A percentile compares a stretch with the other conserved stretches of the same genome.
Conservation (phyloP, 208 protist species). For the Porcisia hertigi region DNA sequence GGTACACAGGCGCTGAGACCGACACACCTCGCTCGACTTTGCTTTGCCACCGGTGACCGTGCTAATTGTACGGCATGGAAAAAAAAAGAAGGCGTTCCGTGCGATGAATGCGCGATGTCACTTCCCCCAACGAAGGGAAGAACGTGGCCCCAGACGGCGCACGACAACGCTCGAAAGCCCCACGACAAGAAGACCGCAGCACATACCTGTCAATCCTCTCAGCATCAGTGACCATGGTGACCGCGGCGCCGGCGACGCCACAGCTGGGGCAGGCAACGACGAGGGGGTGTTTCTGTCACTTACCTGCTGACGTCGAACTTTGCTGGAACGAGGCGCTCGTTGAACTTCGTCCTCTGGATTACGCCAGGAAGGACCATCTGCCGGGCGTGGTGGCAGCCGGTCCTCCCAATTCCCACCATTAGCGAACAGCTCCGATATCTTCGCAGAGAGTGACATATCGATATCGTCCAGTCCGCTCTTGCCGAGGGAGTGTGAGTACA, state of each 20-base stretch:
- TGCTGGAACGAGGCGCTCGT: slow-evolving; percentile 39
- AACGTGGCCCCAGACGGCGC: slow-evolving; percentile 9
- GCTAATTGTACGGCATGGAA: background rate
- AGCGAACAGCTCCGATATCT: slow-evolving; percentile 73
- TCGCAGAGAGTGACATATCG: slow-evolving; percentile 51
- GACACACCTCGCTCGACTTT: background rate
- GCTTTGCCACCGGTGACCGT: background rate
- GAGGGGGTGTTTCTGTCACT: slow-evolving; percentile 1
- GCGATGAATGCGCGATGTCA: background rate
- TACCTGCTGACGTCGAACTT: slow-evolving; percentile 17
- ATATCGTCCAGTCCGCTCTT: slow-evolving; percentile 39
- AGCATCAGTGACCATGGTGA: slow-evolving; percentile 16
- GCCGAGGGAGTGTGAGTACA: slow-evolving; percentile 72
- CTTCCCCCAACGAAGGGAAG: background rate
- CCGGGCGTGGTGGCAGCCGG: slow-evolving; percentile 55
- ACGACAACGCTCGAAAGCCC: slow-evolving; percentile 15
- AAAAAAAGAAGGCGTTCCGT: background rate
- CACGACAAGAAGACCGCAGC: slow-evolving; percentile 26
- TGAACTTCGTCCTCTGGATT: slow-evolving; percentile 55
- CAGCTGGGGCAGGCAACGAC: background rate
- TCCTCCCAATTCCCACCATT: slow-evolving; percentile 73
- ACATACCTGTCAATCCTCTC: slow-evolving; percentile 26
- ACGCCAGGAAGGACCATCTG: slow-evolving; percentile 82
- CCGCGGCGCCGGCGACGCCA: background rate
- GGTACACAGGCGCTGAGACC: background rate